Evolutionary conservation across 2,329 filamentous ascomycete species (phyloP), one percentile per base, ranked within the genome.

Genomic region (Cylindrodendrum hubeiense): DNA sequence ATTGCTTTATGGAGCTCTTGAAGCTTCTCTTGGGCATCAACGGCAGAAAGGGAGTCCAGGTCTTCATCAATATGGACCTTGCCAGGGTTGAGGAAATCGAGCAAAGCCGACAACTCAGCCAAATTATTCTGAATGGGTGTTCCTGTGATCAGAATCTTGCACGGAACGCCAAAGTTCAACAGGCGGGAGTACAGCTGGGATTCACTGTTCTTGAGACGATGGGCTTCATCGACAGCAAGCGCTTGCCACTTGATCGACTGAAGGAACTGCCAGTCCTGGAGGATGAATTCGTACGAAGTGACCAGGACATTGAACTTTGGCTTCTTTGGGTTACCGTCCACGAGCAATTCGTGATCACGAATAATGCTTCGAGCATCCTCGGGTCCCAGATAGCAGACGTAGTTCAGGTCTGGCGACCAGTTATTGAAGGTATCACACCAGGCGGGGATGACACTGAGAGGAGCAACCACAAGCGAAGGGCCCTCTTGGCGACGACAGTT

Each of bases 381-480:
- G 59, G 94, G 95, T 54, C 97, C 96, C 56, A 95, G 93, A 79
- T 99, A 99, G 57, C 98, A 93, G 63, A 99, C 93, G 79, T 98
- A 98, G 79, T 99, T 98, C 67, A 98, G 82, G 76, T 98, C 95
- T 0, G 96, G 96, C 3, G 96, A 91, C 96, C 96, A 99, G 69
- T 92, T 86, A 79, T 98, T 96, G 80, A 99, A 98, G 0, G 96
- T 99, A 76, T 99, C 96, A 49, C 94, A 96, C 96, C 96, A 99
- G 3, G 96, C 94, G 7, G 96, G 95, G 82, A 99, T 97, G 51
- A 97, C 97, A 66, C 95, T 98, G 24, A 99, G 86, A 28, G 96
- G 96, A 8, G 97, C 96, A n/a, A 98, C 94, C 65, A 98, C 95
- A 46, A 99, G 89, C 76, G 98, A 98, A 0, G 96, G 96, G 0